Conservation (phyloP, 2,329 filamentous ascomycete genomes). For the Dothideomycetidae sp. region DNA sequence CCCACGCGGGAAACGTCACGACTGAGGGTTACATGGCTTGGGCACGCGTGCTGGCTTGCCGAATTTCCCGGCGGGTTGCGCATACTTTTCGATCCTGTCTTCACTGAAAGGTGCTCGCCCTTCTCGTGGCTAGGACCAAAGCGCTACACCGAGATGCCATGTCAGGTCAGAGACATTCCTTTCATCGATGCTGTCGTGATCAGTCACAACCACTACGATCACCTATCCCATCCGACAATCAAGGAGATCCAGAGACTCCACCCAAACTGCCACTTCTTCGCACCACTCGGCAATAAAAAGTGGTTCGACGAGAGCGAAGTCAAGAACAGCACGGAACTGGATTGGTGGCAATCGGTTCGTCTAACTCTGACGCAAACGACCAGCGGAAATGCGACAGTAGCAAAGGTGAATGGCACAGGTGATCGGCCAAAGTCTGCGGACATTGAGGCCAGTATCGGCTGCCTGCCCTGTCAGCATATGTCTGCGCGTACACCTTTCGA, state of each 20-base stretch:
- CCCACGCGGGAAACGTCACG: conserved; percentile 41
- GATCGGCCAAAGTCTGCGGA: conserved; percentile 17
- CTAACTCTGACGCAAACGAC: conserved; percentile 42
- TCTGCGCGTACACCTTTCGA: conserved; percentile 57
- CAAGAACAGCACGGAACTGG: conserved; percentile 67
- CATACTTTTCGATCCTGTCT: conserved; percentile 87
- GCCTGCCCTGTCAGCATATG: conserved; percentile 73
- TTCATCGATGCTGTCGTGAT: conserved; percentile 51
- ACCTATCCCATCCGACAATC: conserved; percentile 65
- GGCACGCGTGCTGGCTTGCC: conserved; percentile 85
- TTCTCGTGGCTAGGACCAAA: conserved; percentile 56
- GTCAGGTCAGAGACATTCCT: conserved; percentile 28
- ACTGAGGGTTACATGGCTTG: conserved; percentile 83
- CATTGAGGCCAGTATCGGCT: conserved; percentile 60
- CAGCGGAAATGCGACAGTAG: conserved; percentile 5
- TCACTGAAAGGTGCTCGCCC: conserved; percentile 74
- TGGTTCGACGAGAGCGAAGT: conserved; percentile 68
- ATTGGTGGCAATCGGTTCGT: conserved; percentile 85
- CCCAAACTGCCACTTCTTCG: conserved; percentile 75
- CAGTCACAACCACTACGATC: conserved; percentile 86
- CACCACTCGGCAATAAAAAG: conserved; percentile 63
- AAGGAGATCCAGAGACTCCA: conserved; percentile 54
- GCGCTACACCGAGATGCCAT: conserved; percentile 65
- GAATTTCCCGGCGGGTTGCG: conserved; percentile 78
- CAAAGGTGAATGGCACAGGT: conserved; percentile 6